Evolutionary conservation across 2,329 filamentous ascomycete species (phyloP).

Genomic region (Diaporthe sp.): DNA sequence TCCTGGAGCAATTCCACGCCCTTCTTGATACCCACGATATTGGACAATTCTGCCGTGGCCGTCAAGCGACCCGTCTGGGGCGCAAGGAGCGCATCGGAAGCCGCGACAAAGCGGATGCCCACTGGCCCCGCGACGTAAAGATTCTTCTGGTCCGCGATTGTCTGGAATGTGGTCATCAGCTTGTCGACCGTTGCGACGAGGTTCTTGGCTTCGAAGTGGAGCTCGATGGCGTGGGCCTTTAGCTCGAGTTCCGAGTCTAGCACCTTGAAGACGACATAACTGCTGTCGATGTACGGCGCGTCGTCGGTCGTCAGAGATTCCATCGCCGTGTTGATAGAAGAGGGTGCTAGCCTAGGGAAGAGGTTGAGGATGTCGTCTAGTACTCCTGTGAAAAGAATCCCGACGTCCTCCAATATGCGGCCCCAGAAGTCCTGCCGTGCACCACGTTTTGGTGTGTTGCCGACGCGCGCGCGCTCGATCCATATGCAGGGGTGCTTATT

Average conservation of each 20-base stretch:
- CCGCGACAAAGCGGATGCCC: constrained; percentile 42
- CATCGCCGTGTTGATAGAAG: constrained; percentile 43
- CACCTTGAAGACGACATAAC: constrained; percentile 43
- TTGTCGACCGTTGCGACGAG: constrained; percentile 42
- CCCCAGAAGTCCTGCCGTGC: constrained; percentile 42
- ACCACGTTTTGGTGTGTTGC: constrained; percentile 30
- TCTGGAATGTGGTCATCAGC: constrained; percentile 40
- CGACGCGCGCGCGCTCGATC: constrained; percentile 41
- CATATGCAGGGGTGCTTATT: constrained; percentile 39
- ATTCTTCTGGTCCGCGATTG: constrained; percentile 38
- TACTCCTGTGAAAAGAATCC: constrained; percentile 39
- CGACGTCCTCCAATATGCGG: constrained; percentile 41
- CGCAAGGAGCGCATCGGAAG: constrained; percentile 43
- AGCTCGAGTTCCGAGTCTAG: constrained; percentile 44
- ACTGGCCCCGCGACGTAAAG: constrained; percentile 45
- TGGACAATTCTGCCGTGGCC: constrained; percentile 43
- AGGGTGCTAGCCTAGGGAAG: constrained; percentile 40
- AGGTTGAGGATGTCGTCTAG: constrained; percentile 41
- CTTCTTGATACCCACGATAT: constrained; percentile 42
- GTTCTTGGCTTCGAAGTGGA: constrained; percentile 42
- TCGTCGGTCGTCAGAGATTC: constrained; percentile 40
- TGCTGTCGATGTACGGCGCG: constrained; percentile 45
- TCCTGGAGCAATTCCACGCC: constrained; percentile 38
- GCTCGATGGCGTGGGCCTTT: constrained; percentile 39
- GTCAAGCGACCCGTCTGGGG: constrained; percentile 44